These are phyloP conservation scores for Pichia norvegensis DNA, from an alignment of 1,139 yeast genomes.

Conservation along the genomic window DNA sequence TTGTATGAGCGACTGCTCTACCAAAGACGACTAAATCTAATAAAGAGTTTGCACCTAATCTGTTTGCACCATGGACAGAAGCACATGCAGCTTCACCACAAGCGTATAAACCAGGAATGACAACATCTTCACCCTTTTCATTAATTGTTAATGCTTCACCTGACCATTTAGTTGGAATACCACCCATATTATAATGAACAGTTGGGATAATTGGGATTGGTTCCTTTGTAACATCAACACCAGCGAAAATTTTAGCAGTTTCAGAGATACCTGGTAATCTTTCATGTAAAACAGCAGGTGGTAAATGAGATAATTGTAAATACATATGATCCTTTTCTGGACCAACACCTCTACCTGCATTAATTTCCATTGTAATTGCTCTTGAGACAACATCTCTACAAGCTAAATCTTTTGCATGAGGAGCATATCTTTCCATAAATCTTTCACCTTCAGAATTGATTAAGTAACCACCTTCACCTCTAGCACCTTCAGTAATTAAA, in stretches of 20 bases:
- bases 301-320: constrained; percentile 91
- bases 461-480: constrained; percentile 99
- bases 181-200: constrained; percentile 99
- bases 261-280: constrained; percentile 99
- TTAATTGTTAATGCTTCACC: constrained; percentile 88
- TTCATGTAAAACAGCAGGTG: constrained; percentile 84
- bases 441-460: constrained; percentile 97
- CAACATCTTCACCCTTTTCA: constrained; percentile 82
- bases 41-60: constrained; percentile 98
- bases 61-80: constrained; percentile 98
- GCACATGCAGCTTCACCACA: constrained; percentile 99
- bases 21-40: constrained; percentile 97
- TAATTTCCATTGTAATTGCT: constrained; percentile 96
- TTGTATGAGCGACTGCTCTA: constrained; percentile 94
- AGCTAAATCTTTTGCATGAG: constrained; percentile 96
- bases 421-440: constrained; percentile 99
- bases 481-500: constrained; percentile 97
- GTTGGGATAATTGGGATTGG: constrained; percentile 98
- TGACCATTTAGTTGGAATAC: constrained; percentile 96
- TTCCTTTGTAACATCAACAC: constrained; percentile 98
- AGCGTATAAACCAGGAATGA: constrained; percentile 90
- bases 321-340: constrained; percentile 90
- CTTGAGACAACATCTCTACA: constrained; percentile 98
- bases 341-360: constrained; percentile 99
- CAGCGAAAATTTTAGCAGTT: constrained; percentile 97